These are phyloP conservation scores for Backusella australiensis DNA, from an alignment of 192 early-diverging fungal genomes.

Conservation along the genomic window DNA sequence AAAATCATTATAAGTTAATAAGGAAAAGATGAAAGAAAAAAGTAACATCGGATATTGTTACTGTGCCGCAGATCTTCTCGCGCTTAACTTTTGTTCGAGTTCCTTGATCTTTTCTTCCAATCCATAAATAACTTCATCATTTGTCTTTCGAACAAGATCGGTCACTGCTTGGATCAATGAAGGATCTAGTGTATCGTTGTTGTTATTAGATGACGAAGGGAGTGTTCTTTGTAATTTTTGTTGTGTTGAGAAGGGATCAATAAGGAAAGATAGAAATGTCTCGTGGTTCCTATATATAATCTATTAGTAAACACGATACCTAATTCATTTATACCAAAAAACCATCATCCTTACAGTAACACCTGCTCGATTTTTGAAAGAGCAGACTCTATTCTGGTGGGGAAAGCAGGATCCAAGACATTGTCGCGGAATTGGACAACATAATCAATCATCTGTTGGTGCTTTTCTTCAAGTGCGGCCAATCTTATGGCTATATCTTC, in stretches of 20 bases:
- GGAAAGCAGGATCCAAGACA: not conserved
- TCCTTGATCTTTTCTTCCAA: not conserved
- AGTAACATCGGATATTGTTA: not conserved
- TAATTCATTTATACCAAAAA: not conserved
- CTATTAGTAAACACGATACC: not conserved
- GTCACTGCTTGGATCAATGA: not conserved
- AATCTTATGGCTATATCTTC: not conserved
- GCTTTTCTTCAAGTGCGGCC: not conserved
- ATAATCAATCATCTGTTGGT: constrained; percentile 7
- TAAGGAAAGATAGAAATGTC: not conserved
- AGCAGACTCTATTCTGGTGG: not conserved
- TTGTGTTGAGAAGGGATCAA: not conserved
- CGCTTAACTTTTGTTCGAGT: not conserved
- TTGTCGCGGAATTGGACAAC: constrained; percentile 1
- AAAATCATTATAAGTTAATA: not conserved
- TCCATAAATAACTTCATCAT: not conserved
- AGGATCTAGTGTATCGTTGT: not conserved
- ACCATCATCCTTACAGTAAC: not conserved
- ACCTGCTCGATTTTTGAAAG: constrained; percentile 8
- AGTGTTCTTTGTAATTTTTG: not conserved
- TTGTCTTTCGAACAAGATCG: not conserved
- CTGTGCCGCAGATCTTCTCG: not conserved
- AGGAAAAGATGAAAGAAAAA: not conserved
- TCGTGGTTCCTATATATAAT: not conserved
- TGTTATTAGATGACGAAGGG: not conserved